Evolutionary conservation across 805 yeast species (phyloP), one percentile per base, ranked within the genome.

Genomic region (Sugiyamaella americana): DNA sequence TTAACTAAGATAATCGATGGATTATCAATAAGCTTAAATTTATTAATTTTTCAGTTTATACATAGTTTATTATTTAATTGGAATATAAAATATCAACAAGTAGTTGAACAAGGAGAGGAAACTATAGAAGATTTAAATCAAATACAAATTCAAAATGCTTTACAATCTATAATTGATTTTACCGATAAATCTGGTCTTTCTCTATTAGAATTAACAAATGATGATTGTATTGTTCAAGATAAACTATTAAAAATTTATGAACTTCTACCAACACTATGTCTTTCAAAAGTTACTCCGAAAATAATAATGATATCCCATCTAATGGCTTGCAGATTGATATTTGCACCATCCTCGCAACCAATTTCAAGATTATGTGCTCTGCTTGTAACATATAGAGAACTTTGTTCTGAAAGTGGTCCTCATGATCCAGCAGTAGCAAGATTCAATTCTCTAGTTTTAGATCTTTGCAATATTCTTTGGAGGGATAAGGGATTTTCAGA

Each of bases 111-210:
- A 5, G 29, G 19, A 2, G 35, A 40, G 4, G 11, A 22, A 13
- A 16, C 17, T 3, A 6, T 44, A 20, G 47, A 34, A 8, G 48
- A 42, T 5, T n/a, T 47, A 26, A 19, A 40, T n/a, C 3, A 37
- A 2, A 23, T 16, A 5, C 23, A n/a, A 1, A 42, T 42, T 4
- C 20, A 40, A 19, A 36, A 44, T 11, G 18, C 46, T 2, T 2
- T 50, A 5, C 45, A 40, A 13, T 40, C 26, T 5, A 18, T 50
- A 4, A 42, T 41, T n/a, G 41, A n/a, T 20, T 51, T 51, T 44
- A 46, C 49, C 5, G 45, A 46, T 22, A 41, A 43, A 16, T 32
- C 39, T 39, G 55, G 51, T 4, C 37, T 49, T 17, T 23, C 23
- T 11, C 21, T 36, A n/a, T 34, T 51, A 20, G 49, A 46, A 23